Base-by-base conservation (phyloP, 2,329 filamentous ascomycete genomes). In the Verticillium zaregamsianum region DNA sequence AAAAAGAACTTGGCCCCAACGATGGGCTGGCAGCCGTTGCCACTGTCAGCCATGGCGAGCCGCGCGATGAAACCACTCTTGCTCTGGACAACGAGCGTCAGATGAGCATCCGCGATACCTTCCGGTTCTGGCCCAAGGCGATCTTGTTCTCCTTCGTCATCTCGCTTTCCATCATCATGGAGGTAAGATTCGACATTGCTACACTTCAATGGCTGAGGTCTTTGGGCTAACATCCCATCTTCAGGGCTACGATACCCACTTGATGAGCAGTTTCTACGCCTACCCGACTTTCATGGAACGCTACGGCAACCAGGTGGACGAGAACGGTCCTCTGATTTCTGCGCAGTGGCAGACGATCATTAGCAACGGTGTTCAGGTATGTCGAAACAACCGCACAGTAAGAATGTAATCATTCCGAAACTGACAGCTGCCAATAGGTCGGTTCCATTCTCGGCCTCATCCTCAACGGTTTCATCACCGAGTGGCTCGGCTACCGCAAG, bases 341-440 rank as follows among this genome's bases (percentile, higher is more conserved):
- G 80, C 83, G 0, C 75, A 79, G 0, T 88, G 86, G 86, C 84
- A 87, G 69, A 80, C 82, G 0, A 84, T 79, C 0, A 68, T 88
- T 2, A 79, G 78, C 9, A 86, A 86, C 61, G 85, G 81, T 17
- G 80, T 80, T 0, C 73, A 79, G 2, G 28, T 28, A 28, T 28
- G 28, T 28, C 28, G 28, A 5, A 2, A 28, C 5, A 28, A 28
- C 6, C 28, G 28, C 28, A 28, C 28, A 5, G 28, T 28, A 28
- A 5, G 28, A 6, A 28, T 28, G 28, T 1, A 28, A 28, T 28
- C 28, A 28, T 5, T 28, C 5, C 28, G 28, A 28, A 28, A 6
- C 28, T 28, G 28, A 28, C 28, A 28, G 28, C 28, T 28, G 5
- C 28, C 28, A 28, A 28, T 28, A 28, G 28, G 79, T 80, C 1